Base-by-base conservation (phyloP, 352 stramenopile species). In the Pythium monospermum region DNA sequence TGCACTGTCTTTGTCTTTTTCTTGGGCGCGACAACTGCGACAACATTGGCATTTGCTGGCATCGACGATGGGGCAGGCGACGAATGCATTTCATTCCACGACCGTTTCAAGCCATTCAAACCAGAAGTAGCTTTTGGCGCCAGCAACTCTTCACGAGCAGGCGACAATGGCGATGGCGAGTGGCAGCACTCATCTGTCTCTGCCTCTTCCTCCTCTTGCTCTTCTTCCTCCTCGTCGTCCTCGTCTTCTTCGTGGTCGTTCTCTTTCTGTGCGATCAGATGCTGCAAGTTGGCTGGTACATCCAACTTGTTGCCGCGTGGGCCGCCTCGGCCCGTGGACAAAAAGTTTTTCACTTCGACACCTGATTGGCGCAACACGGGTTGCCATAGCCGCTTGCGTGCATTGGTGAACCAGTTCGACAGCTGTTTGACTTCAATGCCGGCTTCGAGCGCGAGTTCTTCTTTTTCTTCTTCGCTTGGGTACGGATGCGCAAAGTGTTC, bases 351-450 rank as follows among this genome's bases (percentile, higher is more conserved):
- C 47, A 94, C 83, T 59, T 94, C 83, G n/a, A 94, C 83, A 16
- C 83, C 83, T 13, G 78, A 91, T 49, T 94, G 83, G 2, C 83
- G 76, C 42, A 94, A 57, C 57, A 94, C 81, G 8, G 83, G 83
- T 54, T 94, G 81, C 83, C 83, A 94, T 12, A 94, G 66, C 2
- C 83, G 76, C 57, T 94, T 94, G 26, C 83, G 78, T n/a, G 83
- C 83, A 48, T 94, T 94, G 16, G 83, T 94, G 53, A 94, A 94
- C 83, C 83, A 94, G 66, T 94, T 94, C 22, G 83, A 92, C 41
- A 94, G 71, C 71, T 94, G 83, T 52, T 94, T 94, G 40, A 94
- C 78, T 56, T 94, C 81, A 27, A 94, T 94, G 13, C 83, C 83
- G 18, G 83, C 81, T 40, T 91, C 81, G 1, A 62, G 63, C 1